Conservation (phyloP, 257 asterid species). For the Leptodermis oblonga region DNA sequence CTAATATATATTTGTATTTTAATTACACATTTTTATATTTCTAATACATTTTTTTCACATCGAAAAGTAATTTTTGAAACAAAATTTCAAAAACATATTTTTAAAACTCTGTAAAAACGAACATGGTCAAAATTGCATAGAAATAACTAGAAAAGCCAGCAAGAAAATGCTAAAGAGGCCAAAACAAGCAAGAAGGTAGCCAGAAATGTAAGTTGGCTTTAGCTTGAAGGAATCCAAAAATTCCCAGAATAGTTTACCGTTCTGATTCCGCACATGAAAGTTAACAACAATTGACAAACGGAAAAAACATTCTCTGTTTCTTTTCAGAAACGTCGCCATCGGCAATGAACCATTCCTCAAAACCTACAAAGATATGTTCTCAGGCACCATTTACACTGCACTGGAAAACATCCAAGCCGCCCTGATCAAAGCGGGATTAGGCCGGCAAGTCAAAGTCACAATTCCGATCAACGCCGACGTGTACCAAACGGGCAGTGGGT, state of each 20-base stretch:
- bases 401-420: slow-evolving; percentile 40
- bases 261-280: not conserved
- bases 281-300: not conserved
- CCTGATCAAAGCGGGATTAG: slow-evolving; percentile 41
- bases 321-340: slow-evolving; percentile 50
- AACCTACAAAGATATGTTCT: slow-evolving; percentile 31
- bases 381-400: slow-evolving; percentile 29
- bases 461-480: slow-evolving; percentile 48
- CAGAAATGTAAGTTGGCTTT: not conserved
- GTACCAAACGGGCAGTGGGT: slow-evolving; percentile 24
- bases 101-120: too few relatives aligned
- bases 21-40: too few relatives aligned
- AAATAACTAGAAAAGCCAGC: not conserved
- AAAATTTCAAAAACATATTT: too few relatives aligned
- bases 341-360: slow-evolving; percentile 43
- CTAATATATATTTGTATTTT: too few relatives aligned
- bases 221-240: not conserved
- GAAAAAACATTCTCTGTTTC: not conserved
- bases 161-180: not conserved
- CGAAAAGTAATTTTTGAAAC: too few relatives aligned
- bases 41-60: too few relatives aligned
- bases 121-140: too few relatives aligned
- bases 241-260: not conserved
- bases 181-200: not conserved
- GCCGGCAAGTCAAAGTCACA: slow-evolving; percentile 36